These are phyloP conservation scores for Teratosphaeria nubilosa DNA, from an alignment of 2,329 filamentous ascomycete species.

Conservation along the genomic window DNA sequence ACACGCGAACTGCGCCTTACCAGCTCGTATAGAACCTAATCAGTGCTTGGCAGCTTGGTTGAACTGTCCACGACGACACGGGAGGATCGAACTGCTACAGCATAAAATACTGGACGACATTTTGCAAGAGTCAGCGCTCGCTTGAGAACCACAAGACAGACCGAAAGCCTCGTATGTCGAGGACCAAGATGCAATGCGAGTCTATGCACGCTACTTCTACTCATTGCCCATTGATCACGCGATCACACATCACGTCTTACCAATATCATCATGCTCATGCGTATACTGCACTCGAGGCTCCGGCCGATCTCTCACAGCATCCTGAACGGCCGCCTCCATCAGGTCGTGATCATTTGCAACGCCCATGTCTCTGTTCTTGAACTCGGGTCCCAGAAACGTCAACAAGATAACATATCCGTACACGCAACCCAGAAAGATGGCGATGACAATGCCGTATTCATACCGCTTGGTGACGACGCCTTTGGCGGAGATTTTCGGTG, in stretches of 20 bases:
- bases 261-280: not conserved
- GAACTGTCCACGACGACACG: not conserved
- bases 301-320: constrained; percentile 29
- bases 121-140: too few relatives aligned
- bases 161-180: not conserved
- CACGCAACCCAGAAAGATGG: constrained; percentile 87
- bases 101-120: too few relatives aligned
- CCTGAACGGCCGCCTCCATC: constrained; percentile 17
- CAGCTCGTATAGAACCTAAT: not conserved
- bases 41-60: not conserved
- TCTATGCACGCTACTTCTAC: not conserved
- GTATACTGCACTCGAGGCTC: not conserved
- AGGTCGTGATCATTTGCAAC: constrained; percentile 20
- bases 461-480: constrained; percentile 30
- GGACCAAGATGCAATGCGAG: not conserved
- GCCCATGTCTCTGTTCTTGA: constrained; percentile 25
- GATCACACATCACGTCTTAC: not conserved
- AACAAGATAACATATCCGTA: constrained; percentile 54
- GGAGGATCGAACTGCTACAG: too few relatives aligned
- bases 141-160: too few relatives aligned
- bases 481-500: constrained; percentile 29
- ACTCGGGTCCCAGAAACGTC: constrained; percentile 51
- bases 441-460: constrained; percentile 44
- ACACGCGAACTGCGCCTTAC: not conserved
- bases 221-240: not conserved